A percentile compares a stretch with the other conserved stretches of the same genome.
Conservation (phyloP, 192 early-diverging fungal species). For the Podila epigama region DNA sequence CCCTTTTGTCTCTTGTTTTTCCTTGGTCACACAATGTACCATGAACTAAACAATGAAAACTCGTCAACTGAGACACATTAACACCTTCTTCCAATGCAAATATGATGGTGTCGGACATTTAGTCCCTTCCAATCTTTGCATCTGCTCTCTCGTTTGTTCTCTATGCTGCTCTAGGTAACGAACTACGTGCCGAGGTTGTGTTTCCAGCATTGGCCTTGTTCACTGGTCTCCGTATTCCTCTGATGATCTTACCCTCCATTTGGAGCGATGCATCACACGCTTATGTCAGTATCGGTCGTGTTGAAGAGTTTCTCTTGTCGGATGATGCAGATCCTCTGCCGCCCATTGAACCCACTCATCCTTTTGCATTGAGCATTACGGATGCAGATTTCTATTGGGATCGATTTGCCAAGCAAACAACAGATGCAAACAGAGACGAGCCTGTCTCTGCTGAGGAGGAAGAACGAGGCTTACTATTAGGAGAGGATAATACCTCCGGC, state of each 20-base stretch:
- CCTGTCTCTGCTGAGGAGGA: constrained; percentile 4
- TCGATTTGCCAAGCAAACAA: constrained; percentile 31
- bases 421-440: constrained; percentile 2
- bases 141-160: constrained; percentile 55
- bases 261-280: constrained; percentile 50
- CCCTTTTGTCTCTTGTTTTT: no score
- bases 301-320: constrained; percentile 57
- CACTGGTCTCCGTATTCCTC: constrained; percentile 54
- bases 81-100: no score
- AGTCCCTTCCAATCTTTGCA: constrained; percentile 49
- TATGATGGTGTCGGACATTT: not conserved
- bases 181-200: constrained; percentile 41
- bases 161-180: constrained; percentile 46
- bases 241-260: constrained; percentile 50
- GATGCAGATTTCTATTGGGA: constrained; percentile 75
- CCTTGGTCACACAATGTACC: no score
- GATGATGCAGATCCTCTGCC: constrained; percentile 61
- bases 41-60: no score
- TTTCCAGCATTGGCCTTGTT: constrained; percentile 59
- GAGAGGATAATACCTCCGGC: no score
- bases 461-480: constrained; percentile 7
- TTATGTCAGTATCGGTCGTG: constrained; percentile 47
- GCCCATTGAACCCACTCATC: constrained; percentile 40
- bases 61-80: no score
- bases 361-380: constrained; percentile 61